Percentiles rank a stretch among this genome's conserved stretches.
These are phyloP conservation scores for Paraurostyla sp. DNA, from an alignment of 73 alveolate species.

Conservation along the genomic window DNA sequence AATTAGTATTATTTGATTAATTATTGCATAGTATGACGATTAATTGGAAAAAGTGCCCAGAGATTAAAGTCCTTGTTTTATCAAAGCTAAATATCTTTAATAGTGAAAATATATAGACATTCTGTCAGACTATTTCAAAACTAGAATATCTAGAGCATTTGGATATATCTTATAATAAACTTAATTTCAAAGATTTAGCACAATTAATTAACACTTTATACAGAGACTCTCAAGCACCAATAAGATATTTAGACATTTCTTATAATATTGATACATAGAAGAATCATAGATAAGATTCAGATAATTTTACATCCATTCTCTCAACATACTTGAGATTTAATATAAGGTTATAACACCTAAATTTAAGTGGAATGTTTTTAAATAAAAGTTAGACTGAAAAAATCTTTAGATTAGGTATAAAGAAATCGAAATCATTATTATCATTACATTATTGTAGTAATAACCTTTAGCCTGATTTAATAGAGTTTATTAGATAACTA, in stretches of 20 bases:
- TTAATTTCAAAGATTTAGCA: not conserved
- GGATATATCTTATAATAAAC: not conserved
- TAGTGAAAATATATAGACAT: not conserved
- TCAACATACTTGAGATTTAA: not conserved
- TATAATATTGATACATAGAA: not conserved
- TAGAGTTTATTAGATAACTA: not conserved
- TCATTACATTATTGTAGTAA: not conserved
- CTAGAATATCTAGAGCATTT: not conserved
- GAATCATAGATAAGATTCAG: not conserved
- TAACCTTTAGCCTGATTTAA: not conserved
- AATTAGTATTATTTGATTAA: not conserved
- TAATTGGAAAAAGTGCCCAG: not conserved
- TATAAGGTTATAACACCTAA: constrained; percentile 8
- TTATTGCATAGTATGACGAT: not conserved
- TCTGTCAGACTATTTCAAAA: not conserved
- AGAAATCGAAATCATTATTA: constrained; percentile 26
- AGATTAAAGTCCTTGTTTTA: not conserved
- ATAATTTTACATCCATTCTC: not conserved
- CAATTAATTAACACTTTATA: not conserved
- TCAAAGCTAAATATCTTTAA: not conserved
- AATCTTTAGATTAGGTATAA: constrained; percentile 13
- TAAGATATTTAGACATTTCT: constrained; percentile 1
- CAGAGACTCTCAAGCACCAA: too few relatives aligned
- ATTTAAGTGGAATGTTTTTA: constrained; percentile 1
- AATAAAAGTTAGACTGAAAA: not conserved